Percentiles rank a stretch among this genome's conserved stretches.
Conservation (phyloP, 768 basidiomycete species). For the Tylopilus vinaceipallidus region DNA sequence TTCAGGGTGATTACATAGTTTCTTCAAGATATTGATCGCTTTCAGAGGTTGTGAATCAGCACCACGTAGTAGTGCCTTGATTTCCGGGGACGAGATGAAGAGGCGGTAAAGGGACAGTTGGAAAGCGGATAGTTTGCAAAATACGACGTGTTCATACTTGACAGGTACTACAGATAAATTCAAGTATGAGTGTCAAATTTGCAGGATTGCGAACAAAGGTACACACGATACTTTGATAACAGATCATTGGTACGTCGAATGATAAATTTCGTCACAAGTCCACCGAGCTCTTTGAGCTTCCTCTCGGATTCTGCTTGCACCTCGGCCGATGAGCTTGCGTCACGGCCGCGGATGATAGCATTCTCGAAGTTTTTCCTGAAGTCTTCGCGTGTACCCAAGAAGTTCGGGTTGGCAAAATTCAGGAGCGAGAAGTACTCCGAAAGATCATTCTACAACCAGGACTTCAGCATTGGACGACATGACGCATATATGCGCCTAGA, state of each 20-base stretch:
- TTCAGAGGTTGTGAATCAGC: constrained; percentile 91
- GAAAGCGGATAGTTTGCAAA: constrained; percentile 81
- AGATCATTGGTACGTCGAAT: constrained; percentile 93
- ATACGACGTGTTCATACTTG: constrained; percentile 98
- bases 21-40: constrained; percentile 92
- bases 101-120: constrained; percentile 83
- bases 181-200: constrained; percentile 1
- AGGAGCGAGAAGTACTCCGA: constrained; percentile 93
- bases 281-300: constrained; percentile 89
- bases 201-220: background rate
- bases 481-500: constrained; percentile 5
- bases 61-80: constrained; percentile 85
- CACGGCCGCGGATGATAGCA: constrained; percentile 85
- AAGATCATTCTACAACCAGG: constrained; percentile 70
- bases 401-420: constrained; percentile 91
- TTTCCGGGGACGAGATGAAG: constrained; percentile 91
- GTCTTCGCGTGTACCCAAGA: constrained; percentile 82
- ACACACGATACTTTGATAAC: constrained; percentile 89
- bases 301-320: constrained; percentile 81
- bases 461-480: background rate
- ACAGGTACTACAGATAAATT: constrained; percentile 72
- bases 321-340: constrained; percentile 78
- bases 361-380: constrained; percentile 97
- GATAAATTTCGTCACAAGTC: constrained; percentile 88
- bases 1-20: constrained; percentile 94